These are phyloP conservation scores for Saturnispora gosingensis DNA, from an alignment of 805 yeast genomes.

Conservation along the genomic window DNA sequence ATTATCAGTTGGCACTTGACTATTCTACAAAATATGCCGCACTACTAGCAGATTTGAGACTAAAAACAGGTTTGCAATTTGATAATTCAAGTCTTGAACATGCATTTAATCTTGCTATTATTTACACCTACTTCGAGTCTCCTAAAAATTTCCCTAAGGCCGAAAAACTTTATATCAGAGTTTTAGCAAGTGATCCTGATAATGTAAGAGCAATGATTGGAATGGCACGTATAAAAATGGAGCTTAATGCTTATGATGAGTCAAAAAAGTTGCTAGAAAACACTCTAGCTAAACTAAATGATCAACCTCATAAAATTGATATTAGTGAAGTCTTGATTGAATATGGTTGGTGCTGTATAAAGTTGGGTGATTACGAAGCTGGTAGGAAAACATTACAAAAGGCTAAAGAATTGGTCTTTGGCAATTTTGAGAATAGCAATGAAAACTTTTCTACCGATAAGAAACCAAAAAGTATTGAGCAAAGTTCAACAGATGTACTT, in stretches of 20 bases:
- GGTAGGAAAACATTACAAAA: conserved; percentile 46
- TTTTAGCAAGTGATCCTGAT: conserved; percentile 34
- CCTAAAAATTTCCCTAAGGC: conserved; percentile 84
- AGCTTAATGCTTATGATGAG: conserved; percentile 44
- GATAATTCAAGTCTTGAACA: conserved; percentile 47
- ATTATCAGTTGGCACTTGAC: conserved; percentile 54
- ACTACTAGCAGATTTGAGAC: conserved; percentile 38
- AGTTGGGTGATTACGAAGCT: conserved; percentile 35
- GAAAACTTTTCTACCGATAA: neutral
- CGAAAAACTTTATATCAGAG: conserved; percentile 53
- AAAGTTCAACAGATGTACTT: neutral
- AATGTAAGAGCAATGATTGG: conserved; percentile 63
- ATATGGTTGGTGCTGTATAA: conserved; percentile 69
- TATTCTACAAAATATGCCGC: conserved; percentile 53
- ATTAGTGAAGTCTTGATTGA: conserved; percentile 29
- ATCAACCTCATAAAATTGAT: conserved; percentile 28
- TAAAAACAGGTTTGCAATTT: conserved; percentile 39
- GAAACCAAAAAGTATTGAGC: neutral
- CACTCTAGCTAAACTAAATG: conserved; percentile 33
- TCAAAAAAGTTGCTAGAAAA: conserved; percentile 45
- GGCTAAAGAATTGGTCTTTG: conserved; percentile 35
- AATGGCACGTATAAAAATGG: conserved; percentile 67
- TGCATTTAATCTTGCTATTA: conserved; percentile 57
- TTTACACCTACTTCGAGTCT: conserved; percentile 78
- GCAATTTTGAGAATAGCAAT: conserved; percentile 37